A percentile compares a stretch with the other conserved stretches of the same genome.
These are phyloP conservation scores for Botryosphaeria dothidea DNA, from an alignment of 2,329 filamentous ascomycete genomes.

Conservation along the genomic window DNA sequence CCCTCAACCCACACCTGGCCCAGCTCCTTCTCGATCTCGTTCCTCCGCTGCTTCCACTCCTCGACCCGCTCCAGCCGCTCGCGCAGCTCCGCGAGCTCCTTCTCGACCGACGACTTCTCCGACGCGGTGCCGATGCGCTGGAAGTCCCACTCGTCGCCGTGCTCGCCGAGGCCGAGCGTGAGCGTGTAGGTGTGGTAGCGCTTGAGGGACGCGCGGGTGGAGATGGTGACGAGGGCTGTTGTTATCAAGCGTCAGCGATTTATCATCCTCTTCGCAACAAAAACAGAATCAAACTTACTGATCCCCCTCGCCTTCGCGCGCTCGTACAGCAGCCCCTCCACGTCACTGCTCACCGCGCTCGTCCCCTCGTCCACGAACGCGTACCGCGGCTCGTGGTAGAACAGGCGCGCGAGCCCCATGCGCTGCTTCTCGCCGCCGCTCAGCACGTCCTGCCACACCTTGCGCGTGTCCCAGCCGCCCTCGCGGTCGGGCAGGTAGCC, in stretches of 20 bases:
- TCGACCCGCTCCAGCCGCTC: slow-evolving; percentile 80
- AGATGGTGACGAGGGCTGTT: slow-evolving; percentile 89
- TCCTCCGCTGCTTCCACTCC: slow-evolving; percentile 74
- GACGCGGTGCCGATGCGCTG: slow-evolving; percentile 90
- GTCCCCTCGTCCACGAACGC: slow-evolving; percentile 96
- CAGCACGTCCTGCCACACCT: slow-evolving; percentile 99
- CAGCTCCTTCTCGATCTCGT: slow-evolving; percentile 82
- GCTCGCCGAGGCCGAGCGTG: slow-evolving; percentile 75
- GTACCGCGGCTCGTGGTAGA: slow-evolving; percentile 94
- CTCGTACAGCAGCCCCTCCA: slow-evolving; percentile 92
- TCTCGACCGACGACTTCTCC: slow-evolving; percentile 91
- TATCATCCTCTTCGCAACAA: no score
- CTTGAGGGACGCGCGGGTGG: slow-evolving; percentile 89
- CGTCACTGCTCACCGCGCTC: slow-evolving; percentile 88
- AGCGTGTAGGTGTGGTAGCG: slow-evolving; percentile 95
- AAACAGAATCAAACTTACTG: slow-evolving; percentile 65
- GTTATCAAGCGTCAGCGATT: no score
- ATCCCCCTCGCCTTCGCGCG: slow-evolving; percentile 90
- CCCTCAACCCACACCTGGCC: slow-evolving; percentile 61
- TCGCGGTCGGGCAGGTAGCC: slow-evolving; percentile 90
- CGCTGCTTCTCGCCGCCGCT: slow-evolving; percentile 96
- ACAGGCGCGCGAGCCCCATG: slow-evolving; percentile 82
- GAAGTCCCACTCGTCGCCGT: slow-evolving; percentile 87
- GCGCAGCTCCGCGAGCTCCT: slow-evolving; percentile 81
- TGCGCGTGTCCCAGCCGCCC: slow-evolving; percentile 93